Percentiles rank a stretch among this genome's conserved stretches.
Evolutionary conservation across 768 basidiomycete genomes (phyloP).

Genomic region (Russula ochroleuca): DNA sequence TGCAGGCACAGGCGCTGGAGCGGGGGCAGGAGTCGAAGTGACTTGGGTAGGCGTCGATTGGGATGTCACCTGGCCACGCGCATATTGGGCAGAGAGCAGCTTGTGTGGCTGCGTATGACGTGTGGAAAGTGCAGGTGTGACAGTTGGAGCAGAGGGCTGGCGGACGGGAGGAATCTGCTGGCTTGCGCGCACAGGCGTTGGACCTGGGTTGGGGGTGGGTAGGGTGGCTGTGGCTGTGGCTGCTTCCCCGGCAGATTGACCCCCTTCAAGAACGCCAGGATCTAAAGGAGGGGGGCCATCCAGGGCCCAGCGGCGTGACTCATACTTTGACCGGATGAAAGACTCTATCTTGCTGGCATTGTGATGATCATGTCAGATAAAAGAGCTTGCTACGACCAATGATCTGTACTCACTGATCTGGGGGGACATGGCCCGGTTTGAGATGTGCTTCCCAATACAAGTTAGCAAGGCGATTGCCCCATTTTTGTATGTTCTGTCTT

Average conservation of each 20-base stretch:
- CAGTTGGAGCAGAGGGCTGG: slow-evolving; percentile 31
- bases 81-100: slow-evolving; percentile 43
- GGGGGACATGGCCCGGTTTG: slow-evolving; percentile 84
- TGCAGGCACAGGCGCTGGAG: slow-evolving; percentile 33
- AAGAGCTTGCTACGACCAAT: neutral
- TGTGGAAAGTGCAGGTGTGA: slow-evolving; percentile 29
- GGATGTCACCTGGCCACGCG: slow-evolving; percentile 13
- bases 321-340: slow-evolving; percentile 96
- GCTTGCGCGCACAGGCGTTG: slow-evolving; percentile 31
- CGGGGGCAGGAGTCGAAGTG: neutral
- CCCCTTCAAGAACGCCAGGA: slow-evolving; percentile 69
- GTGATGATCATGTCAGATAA: neutral
- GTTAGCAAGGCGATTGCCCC: slow-evolving; percentile 93
- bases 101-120: slow-evolving; percentile 53
- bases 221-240: slow-evolving; percentile 23
- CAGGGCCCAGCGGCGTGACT: slow-evolving; percentile 86
- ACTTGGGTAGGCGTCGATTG: slow-evolving; percentile 4
- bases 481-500: slow-evolving; percentile 73
- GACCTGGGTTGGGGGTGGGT: slow-evolving; percentile 20
- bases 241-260: slow-evolving; percentile 30
- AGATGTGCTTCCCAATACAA: slow-evolving; percentile 97
- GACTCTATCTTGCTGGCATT: slow-evolving; percentile 90
- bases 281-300: slow-evolving; percentile 83
- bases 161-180: slow-evolving; percentile 34
- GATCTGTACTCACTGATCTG: slow-evolving; percentile 73